These are phyloP conservation scores for Trichoderma polysporum DNA, from an alignment of 2,329 filamentous ascomycete species.

Conservation along the genomic window DNA sequence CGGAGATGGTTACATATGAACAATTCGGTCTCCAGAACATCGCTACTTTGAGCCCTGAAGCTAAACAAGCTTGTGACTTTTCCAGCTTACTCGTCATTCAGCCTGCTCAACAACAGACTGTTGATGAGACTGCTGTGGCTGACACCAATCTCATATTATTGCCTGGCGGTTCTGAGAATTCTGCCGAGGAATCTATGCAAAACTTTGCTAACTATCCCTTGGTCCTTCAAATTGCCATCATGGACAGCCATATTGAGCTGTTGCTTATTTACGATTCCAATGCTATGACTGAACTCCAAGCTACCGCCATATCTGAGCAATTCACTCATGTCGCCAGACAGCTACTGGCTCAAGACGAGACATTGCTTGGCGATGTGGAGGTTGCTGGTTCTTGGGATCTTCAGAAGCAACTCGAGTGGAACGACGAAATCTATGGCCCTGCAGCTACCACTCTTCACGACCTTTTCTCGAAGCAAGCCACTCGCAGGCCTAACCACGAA, in stretches of 20 bases:
- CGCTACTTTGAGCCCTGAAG: conserved; percentile 25
- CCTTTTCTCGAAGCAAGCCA: not conserved
- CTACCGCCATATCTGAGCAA: not conserved
- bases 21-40: conserved; percentile 31
- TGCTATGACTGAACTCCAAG: conserved; percentile 11
- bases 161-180: not conserved
- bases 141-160: not conserved
- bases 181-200: conserved; percentile 11
- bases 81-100: conserved; percentile 21
- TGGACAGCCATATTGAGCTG: not conserved
- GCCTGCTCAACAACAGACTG: not conserved
- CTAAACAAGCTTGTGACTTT: conserved; percentile 21
- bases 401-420: conserved; percentile 11
- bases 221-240: conserved; percentile 1
- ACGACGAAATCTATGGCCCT: not conserved
- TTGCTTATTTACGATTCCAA: conserved; percentile 7
- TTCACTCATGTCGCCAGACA: not conserved
- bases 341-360: conserved; percentile 2
- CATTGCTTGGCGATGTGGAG: not conserved
- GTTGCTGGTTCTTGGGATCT: conserved; percentile 15
- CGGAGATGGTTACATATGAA: conserved; percentile 30
- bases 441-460: conserved; percentile 3
- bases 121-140: not conserved
- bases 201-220: conserved; percentile 16
- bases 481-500: conserved; percentile 5